A percentile compares a stretch with the other conserved stretches of the same genome.
These are phyloP conservation scores for Auricularia sp. DNA, from an alignment of 768 basidiomycete genomes.

Conservation along the genomic window DNA sequence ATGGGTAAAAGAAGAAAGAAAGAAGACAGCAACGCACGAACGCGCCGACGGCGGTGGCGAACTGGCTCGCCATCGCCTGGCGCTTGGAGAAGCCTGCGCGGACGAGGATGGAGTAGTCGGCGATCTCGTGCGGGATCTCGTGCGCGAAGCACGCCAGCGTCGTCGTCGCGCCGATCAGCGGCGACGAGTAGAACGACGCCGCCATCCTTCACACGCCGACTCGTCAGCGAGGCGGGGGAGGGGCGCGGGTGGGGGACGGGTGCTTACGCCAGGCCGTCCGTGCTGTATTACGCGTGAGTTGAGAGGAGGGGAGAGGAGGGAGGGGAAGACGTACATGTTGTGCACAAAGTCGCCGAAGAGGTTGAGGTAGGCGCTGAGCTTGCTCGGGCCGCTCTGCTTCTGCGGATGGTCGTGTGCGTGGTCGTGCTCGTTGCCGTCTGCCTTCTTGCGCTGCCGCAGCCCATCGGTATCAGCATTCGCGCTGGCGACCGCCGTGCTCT, in stretches of 20 bases:
- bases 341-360: conserved; percentile 90
- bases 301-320: not conserved
- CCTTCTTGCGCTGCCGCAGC: conserved; percentile 34
- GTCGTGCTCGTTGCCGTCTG: conserved; percentile 7
- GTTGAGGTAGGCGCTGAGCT: conserved; percentile 76
- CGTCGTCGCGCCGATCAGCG: conserved; percentile 85
- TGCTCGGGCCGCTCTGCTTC: conserved; percentile 20
- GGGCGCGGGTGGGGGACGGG: not conserved
- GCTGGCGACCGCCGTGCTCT: conserved; percentile 38
- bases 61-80: conserved; percentile 91
- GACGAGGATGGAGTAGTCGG: conserved; percentile 90
- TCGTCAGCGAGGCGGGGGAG: not conserved
- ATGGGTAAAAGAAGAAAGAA: conserved; percentile 15
- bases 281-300: conserved; percentile 32
- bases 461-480: conserved; percentile 30
- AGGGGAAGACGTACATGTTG: conserved; percentile 56
- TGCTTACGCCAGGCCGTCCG: conserved; percentile 84
- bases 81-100: conserved; percentile 83
- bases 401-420: conserved; percentile 11
- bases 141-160: conserved; percentile 93
- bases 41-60: conserved; percentile 83
- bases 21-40: conserved; percentile 72
- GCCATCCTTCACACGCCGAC: conserved; percentile 53
- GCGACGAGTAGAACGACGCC: conserved; percentile 94
- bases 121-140: conserved; percentile 93